Evolutionary conservation across 768 basidiomycete species (phyloP), one percentile per base, ranked within the genome.

Genomic region (Hydnomerulius pinastri): DNA sequence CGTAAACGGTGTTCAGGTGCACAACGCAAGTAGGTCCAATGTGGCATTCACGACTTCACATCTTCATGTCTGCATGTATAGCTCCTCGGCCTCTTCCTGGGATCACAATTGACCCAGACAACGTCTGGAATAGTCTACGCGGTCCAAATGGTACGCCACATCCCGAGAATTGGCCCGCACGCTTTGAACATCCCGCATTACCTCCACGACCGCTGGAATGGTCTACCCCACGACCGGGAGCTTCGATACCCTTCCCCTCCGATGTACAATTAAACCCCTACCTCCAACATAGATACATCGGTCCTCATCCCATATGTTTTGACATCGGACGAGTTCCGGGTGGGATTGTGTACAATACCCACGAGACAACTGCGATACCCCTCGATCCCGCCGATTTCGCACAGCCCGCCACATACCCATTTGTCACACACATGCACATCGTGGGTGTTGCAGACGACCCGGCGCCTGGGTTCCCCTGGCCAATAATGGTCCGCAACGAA

Each of bases 361-460:
- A 38, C 27, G 51, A 42, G 62, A 65, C 28, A 42, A 56, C 57
- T 6, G 50, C 64, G 6, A 64, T 73, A 38, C 68, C 69, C 3
- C 63, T 74, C 38, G 53, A 65, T 13, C 50, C 60, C 1, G 60
- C 69, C 3, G 78, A 79, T 53, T 58, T 66, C 40, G 68, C 76
- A n/a, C 81, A 86, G 61, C 82, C 84, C 0, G 85, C 84, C n/a
- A 84, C 85, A 7, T 77, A 67, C 60, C 85, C 85, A 0, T 77
- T 83, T 50, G 66, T 84, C 38, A 78, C 78, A 7, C 73, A 77
- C 49, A 75, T 87, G 75, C 74, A 73, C 55, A 77, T 87, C 64
- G 73, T 71, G 49, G 73, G 66, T 3, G 69, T 85, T 20, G 80
- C 77, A 17, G 80, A 78, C 42, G 79, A 82, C 54, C 67, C 75